Conservation (phyloP, 192 early-diverging fungal genomes). For the Coemansia sp. region DNA sequence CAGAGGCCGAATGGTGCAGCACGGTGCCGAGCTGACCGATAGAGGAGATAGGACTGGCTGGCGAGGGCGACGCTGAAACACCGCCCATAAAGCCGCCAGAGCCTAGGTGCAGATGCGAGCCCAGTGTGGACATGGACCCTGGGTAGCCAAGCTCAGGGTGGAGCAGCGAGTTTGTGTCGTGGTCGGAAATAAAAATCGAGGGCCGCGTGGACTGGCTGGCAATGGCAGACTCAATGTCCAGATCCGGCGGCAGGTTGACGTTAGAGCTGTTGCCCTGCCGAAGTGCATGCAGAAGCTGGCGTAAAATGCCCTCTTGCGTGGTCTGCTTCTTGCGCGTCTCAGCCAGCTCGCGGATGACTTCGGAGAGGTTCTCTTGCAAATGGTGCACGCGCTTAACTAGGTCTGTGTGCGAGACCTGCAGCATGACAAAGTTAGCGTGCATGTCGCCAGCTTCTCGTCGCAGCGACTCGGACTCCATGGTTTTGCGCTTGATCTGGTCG, state of each 20-base stretch:
- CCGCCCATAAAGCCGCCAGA: constrained; percentile 41
- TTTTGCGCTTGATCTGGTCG: constrained; percentile 90
- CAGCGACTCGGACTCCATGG: constrained; percentile 78
- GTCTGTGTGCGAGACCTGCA: constrained; percentile 74
- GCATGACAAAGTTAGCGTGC: constrained; percentile 70
- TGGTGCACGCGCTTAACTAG: constrained; percentile 71
- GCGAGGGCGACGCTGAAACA: constrained; percentile 33
- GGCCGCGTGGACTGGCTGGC: constrained; percentile 46
- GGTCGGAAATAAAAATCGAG: constrained; percentile 54
- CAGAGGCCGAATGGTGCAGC: constrained; percentile 47
- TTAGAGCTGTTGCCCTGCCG: constrained; percentile 32
- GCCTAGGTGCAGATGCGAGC: constrained; percentile 46
- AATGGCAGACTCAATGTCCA: constrained; percentile 49
- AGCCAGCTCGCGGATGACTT: constrained; percentile 70
- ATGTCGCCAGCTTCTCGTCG: constrained; percentile 76
- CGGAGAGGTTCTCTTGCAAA: constrained; percentile 70
- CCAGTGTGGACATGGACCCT: constrained; percentile 42
- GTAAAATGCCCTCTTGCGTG: constrained; percentile 66
- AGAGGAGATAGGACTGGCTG: constrained; percentile 44
- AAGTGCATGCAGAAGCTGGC: constrained; percentile 60
- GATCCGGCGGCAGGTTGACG: constrained; percentile 34
- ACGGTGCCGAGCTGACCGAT: constrained; percentile 42
- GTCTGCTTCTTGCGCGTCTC: constrained; percentile 71
- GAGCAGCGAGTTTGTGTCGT: constrained; percentile 51
- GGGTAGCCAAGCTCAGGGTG: constrained; percentile 51